Base-by-base conservation (phyloP, 148 eudicot genomes). In the Amaranthus hypochondriacus region DNA sequence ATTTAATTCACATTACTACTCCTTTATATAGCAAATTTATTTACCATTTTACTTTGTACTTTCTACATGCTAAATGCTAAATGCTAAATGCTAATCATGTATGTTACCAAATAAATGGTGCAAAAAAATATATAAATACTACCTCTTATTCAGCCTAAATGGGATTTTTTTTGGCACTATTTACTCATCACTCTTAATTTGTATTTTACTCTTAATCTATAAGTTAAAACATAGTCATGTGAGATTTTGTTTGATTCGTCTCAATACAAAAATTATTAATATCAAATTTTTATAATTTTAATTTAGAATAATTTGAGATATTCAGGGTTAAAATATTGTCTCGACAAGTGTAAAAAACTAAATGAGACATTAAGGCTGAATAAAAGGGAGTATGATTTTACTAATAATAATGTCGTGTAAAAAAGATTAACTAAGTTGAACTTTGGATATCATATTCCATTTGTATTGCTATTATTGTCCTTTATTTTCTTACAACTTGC, bases 1-100 rank as follows among this genome's bases (percentile, higher is more conserved):
- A 9, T 21, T 11, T 6, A 4, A 61, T 48, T 56, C 66, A 63
- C 51, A 53, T 28, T 28, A 28, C 64, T 50, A 14, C 42, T 8
- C 73, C 77, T 74, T 73, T 79, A 73, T 78, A 78, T 73, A 68
- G 73, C 62, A 49, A n/a, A 9, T 39, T 1, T 10, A 49, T 53
- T 70, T 70, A 70, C 69, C 79, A 6, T 59, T 6, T 59, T 28
- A n/a, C 39, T 64, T 6, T 60, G 43, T 59, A 60, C 63, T 42
- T 60, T 7, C 63, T 7, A 8, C 6, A 4, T 60, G 9, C 63
- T 18, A 18, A 18, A 18, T 18, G 18, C 18, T 18, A 18, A 18
- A 18, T 18, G 18, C 63, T 7, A 8, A 6, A 4, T 60, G 9
- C 63, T 21, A 60, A 60, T 60, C 63, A 21, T 28, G 63, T 60